A percentile compares a stretch with the other conserved stretches of the same genome.
Conservation (phyloP, 2,329 filamentous ascomycete species). For the Monilinia aucupariae region DNA sequence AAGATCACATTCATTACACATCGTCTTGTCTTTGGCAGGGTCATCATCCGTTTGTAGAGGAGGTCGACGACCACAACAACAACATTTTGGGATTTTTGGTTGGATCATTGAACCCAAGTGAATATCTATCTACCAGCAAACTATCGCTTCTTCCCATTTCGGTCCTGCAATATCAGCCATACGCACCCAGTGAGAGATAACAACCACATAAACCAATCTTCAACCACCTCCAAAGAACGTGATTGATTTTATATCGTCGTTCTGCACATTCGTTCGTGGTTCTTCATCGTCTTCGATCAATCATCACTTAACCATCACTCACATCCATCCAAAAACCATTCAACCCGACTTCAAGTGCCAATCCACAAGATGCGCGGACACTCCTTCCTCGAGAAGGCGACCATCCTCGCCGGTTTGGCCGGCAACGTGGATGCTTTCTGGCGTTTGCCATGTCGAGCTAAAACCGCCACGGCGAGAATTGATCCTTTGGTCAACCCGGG, state of each 20-base stretch:
- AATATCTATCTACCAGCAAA: too few relatives aligned
- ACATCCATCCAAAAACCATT: neutral
- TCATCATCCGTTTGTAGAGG: too few relatives aligned
- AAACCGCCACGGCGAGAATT: slow-evolving; percentile 63
- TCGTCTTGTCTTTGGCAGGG: too few relatives aligned
- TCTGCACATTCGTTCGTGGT: slow-evolving; percentile 3
- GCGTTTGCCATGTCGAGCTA: slow-evolving; percentile 79
- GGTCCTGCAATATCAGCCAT: too few relatives aligned
- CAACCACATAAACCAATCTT: neutral
- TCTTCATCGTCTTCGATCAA: neutral
- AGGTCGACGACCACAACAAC: too few relatives aligned
- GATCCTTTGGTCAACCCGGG: slow-evolving; percentile 68
- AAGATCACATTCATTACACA: neutral
- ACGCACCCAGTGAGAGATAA: too few relatives aligned
- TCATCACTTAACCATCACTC: neutral
- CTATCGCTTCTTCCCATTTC: too few relatives aligned
- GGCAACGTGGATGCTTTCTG: slow-evolving; percentile 62
- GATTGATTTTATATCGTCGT: neutral
- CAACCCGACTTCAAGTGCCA: neutral
- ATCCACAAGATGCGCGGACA: slow-evolving; percentile 9
- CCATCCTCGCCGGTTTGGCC: neutral
- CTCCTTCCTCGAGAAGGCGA: slow-evolving; percentile 2
- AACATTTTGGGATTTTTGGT: neutral
- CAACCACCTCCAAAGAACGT: slow-evolving; percentile 7
- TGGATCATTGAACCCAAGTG: neutral